Conservation (phyloP, 257 asterid species). For the Gentiana macrophylla region DNA sequence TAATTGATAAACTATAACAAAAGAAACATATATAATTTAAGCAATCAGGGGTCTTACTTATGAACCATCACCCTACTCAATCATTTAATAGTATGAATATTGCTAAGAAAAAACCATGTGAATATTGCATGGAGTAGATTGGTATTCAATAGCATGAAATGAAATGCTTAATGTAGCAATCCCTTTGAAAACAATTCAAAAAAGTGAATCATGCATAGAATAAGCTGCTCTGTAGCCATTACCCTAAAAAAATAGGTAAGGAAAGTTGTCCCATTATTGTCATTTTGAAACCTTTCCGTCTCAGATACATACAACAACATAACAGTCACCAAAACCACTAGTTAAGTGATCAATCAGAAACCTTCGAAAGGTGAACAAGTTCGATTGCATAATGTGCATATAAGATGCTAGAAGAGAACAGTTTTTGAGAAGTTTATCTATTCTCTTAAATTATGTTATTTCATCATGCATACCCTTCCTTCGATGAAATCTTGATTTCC, state of each 20-base stretch:
- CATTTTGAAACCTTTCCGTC: too few relatives aligned
- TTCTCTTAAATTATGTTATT: conserved; percentile 2
- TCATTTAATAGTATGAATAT: neutral
- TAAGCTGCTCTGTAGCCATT: too few relatives aligned
- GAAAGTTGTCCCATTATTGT: too few relatives aligned
- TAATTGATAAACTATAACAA: conserved; percentile 1
- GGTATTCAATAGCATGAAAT: too few relatives aligned
- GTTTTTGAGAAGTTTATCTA: neutral
- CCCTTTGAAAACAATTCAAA: too few relatives aligned
- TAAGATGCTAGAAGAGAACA: neutral
- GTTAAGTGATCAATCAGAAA: neutral
- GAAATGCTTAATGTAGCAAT: too few relatives aligned
- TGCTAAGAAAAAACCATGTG: neutral
- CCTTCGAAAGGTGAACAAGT: neutral
- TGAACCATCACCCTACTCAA: conserved; percentile 4
- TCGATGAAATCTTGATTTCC: conserved; percentile 95
- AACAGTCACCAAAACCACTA: neutral
- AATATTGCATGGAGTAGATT: too few relatives aligned
- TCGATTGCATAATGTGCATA: neutral
- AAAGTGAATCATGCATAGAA: too few relatives aligned
- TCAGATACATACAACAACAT: too few relatives aligned
- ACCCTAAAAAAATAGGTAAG: too few relatives aligned
- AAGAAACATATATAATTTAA: neutral
- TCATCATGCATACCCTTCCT: conserved; percentile 69
- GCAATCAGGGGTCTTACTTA: conserved; percentile 1